Percentiles rank a stretch among this genome's conserved stretches.
These are phyloP conservation scores for Coemansia sp. DNA, from an alignment of 192 early-diverging fungal species.

Conservation along the genomic window DNA sequence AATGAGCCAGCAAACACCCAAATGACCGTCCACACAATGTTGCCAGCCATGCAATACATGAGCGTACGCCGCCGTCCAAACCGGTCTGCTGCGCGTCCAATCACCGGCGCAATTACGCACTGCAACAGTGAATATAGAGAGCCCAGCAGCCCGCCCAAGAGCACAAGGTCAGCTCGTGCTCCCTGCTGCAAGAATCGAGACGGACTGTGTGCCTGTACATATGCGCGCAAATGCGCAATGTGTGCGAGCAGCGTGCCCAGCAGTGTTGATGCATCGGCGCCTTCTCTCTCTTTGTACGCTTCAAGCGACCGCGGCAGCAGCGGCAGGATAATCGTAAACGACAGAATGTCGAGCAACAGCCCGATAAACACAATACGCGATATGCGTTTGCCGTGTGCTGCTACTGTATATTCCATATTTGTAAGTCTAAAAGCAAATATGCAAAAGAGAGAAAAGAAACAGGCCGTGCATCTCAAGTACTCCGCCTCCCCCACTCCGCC, in stretches of 20 bases:
- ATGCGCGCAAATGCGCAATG: constrained; percentile 19
- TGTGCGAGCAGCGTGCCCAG: constrained; percentile 35
- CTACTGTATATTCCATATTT: background rate
- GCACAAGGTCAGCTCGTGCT: constrained; percentile 61
- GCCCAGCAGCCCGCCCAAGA: constrained; percentile 89
- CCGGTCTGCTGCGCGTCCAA: constrained; percentile 77
- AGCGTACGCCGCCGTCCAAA: constrained; percentile 80
- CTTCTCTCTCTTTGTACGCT: constrained; percentile 70
- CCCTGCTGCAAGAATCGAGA: constrained; percentile 45
- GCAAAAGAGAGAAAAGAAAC: background rate
- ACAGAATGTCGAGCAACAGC: constrained; percentile 90
- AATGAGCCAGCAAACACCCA: constrained; percentile 90
- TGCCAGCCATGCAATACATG: constrained; percentile 89
- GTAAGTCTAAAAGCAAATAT: background rate
- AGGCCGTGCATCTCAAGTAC: background rate
- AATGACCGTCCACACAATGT: constrained; percentile 81
- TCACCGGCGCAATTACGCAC: constrained; percentile 80
- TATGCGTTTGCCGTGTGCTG: constrained; percentile 23
- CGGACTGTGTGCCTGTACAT: constrained; percentile 11
- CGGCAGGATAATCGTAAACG: constrained; percentile 97
- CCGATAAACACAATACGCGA: constrained; percentile 71
- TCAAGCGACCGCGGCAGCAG: constrained; percentile 88
- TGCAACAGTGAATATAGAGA: constrained; percentile 94
- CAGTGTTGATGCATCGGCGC: constrained; percentile 37
- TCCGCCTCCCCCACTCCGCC: background rate